phyloP scores from a whole-genome alignment of 2,329 filamentous ascomycete genomes.

The Whalleya microplaca region DNA sequence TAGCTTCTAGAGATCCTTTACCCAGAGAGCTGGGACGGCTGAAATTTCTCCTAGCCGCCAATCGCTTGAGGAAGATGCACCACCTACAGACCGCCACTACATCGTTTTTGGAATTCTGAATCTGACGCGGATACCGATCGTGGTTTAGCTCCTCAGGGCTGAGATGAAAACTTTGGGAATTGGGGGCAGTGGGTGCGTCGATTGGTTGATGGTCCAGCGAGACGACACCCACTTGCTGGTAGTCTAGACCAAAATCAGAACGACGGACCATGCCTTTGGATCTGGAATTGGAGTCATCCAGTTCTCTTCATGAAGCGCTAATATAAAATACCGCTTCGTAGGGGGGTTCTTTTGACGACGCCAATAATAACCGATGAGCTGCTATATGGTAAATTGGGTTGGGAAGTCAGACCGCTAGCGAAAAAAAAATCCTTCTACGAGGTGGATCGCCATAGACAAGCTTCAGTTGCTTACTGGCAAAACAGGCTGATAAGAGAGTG shows the following conservation, averaged over 20 bases:
- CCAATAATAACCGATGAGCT: neutral
- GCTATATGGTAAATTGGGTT: neutral
- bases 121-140: conserved; percentile 16
- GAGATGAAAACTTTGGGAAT: conserved; percentile 12
- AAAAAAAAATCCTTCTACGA: neutral
- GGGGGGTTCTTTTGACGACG: neutral
- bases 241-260: conserved; percentile 9
- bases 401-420: neutral
- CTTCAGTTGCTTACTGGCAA: neutral
- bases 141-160: conserved; percentile 23
- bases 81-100: conserved; percentile 11
- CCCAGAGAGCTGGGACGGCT: conserved; percentile 15
- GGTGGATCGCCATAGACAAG: neutral
- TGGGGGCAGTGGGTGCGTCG: conserved; percentile 8
- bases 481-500: neutral
- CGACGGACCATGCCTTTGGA: neutral
- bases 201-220: conserved; percentile 16
- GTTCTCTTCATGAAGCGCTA: neutral
- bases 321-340: neutral
- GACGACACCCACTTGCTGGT: conserved; percentile 2
- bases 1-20: conserved; percentile 10
- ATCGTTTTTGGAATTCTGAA: conserved; percentile 5
- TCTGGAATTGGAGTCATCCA: neutral
- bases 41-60: conserved; percentile 4
- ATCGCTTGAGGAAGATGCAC: neutral